Conservation (phyloP, 257 asterid genomes). For the Capsicum baccatum region DNA sequence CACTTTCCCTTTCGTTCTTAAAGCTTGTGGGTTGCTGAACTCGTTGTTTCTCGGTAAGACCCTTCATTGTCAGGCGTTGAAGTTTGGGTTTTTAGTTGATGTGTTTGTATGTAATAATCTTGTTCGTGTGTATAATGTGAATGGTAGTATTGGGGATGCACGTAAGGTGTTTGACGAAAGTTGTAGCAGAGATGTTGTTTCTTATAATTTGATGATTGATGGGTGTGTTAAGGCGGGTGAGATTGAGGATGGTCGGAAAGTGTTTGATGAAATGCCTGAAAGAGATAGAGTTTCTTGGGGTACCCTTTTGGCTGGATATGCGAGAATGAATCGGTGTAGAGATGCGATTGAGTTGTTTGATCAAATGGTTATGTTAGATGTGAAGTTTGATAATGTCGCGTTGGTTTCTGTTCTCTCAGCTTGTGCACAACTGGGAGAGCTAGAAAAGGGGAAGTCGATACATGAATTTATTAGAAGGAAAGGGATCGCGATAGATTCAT, state of each 20-base stretch:
- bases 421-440: conserved; percentile 78
- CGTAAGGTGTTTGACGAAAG: conserved; percentile 59
- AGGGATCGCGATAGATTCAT: conserved; percentile 53
- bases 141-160: conserved; percentile 49
- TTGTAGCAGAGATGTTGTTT: conserved; percentile 61
- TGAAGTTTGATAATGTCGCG: conserved; percentile 57
- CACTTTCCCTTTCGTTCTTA: conserved; percentile 69
- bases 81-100: conserved; percentile 64
- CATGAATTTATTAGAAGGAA: conserved; percentile 48
- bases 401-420: conserved; percentile 77
- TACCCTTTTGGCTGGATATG: conserved; percentile 78
- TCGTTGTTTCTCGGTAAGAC: conserved; percentile 42
- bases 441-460: conserved; percentile 62
- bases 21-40: conserved; percentile 59
- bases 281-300: conserved; percentile 78
- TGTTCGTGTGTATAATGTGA: conserved; percentile 43
- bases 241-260: conserved; percentile 52
- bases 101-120: conserved; percentile 62
- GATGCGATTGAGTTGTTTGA: conserved; percentile 70
- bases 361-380: conserved; percentile 48
- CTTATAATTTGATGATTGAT: conserved; percentile 71
- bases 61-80: conserved; percentile 61
- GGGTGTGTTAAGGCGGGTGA: conserved; percentile 74
- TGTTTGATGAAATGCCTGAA: conserved; percentile 73
- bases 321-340: conserved; percentile 50